Percentiles rank a stretch among this genome's conserved stretches.
Conservation (phyloP, 495 filamentous ascomycete species). For the Immersiella caudata region DNA sequence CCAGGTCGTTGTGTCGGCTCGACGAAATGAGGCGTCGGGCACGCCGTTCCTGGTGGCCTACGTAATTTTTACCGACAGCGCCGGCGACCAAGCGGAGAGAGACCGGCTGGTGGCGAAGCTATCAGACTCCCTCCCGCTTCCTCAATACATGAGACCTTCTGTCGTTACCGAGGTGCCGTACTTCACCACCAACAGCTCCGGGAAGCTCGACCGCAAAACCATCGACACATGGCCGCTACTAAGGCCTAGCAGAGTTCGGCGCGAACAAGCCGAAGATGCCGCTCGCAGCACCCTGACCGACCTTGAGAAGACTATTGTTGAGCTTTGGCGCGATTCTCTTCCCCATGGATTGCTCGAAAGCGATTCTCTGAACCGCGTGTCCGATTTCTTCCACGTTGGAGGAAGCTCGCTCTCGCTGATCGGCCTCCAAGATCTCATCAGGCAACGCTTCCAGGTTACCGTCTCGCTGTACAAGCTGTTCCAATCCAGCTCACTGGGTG, state of each 20-base stretch:
- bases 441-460: conserved; percentile 14
- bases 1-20: conserved; percentile 41
- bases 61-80: conserved; percentile 27
- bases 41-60: conserved; percentile 41
- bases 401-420: conserved; percentile 43
- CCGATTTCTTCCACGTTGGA: conserved; percentile 47
- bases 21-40: conserved; percentile 20
- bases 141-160: conserved; percentile 52
- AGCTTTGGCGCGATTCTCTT: conserved; percentile 18
- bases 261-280: background rate
- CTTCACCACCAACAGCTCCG: conserved; percentile 45
- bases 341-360: background rate
- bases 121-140: conserved; percentile 37
- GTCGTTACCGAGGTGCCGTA: conserved; percentile 39
- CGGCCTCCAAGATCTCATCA: conserved; percentile 29
- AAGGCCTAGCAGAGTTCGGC: background rate
- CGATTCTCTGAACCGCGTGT: conserved; percentile 11
- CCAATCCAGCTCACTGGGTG: conserved; percentile 31
- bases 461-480: conserved; percentile 33
- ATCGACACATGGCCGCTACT: conserved; percentile 41
- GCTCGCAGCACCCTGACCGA: background rate
- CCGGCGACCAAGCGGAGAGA: background rate
- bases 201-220: conserved; percentile 48
- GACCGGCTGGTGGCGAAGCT: conserved; percentile 17
- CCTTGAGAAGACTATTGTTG: background rate